Base-by-base conservation (phyloP, 352 stramenopile genomes). In the Phytophthora hybrid region DNA sequence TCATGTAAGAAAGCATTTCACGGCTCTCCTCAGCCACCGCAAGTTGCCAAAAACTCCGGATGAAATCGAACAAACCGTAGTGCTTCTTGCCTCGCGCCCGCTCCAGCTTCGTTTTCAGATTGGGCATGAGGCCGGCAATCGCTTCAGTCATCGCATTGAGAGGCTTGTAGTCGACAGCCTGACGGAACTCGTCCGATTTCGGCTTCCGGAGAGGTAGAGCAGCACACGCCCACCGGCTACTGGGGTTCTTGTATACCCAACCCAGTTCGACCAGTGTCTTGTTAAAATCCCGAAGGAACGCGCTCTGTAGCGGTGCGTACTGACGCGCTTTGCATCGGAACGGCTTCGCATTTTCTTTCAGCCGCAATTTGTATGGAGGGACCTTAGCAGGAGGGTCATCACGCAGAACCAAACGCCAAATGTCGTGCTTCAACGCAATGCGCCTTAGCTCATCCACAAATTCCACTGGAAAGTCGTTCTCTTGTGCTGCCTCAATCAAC, bases 1-100 rank as follows among this genome's bases (percentile, higher is more conserved):
- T 76, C 66, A 79, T 71, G 62, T 73, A 80, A 3, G 54, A 66
- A 9, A 71, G 49, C 18, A 71, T 60, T 44, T 80, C 58, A 26
- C 63, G 63, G 13, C 57, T 64, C 0, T 69, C 65, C 5, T 60
- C 4, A 19, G 63, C 29, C 2, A 76, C 53, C 0, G 26, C 39
- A 26, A 79, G 62, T 16, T 73, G 62, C 63, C 61, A 76, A 31
- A 73, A 79, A 7, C 67, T 69, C 29, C 69, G 58, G 37, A 76
- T 69, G 13, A 76, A 64, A 34, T 76, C 67, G 23, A 72, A 65
- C n/a, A 53, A 58, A 8, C 53, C 59, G 13, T 68, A 63, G 14
- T 46, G 41, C 21, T 69, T 59, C 14, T 56, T 60, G 6, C 37
- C 58, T 34, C 46, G 16, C 6, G 56, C 26, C 2, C 47, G 31